Conservation (phyloP, 2,329 filamentous ascomycete genomes). For the Trichocomaceae sp. region DNA sequence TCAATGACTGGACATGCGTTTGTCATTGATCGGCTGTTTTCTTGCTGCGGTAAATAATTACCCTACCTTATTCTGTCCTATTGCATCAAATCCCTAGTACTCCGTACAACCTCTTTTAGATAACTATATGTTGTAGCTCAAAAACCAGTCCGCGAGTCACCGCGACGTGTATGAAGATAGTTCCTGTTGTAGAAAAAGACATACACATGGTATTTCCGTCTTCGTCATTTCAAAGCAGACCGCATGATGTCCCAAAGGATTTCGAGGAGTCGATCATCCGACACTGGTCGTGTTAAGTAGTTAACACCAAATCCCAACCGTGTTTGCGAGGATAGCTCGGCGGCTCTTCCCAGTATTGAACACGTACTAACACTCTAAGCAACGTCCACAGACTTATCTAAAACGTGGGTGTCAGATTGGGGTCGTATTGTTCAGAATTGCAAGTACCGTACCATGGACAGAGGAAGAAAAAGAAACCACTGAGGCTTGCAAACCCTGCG, state of each 20-base stretch:
- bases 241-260: background rate
- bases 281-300: background rate
- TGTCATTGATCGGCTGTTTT: background rate
- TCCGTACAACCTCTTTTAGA: background rate
- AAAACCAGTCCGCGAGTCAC: background rate
- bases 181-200: background rate
- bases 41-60: background rate
- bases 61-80: background rate
- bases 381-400: background rate
- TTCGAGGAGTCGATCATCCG: background rate
- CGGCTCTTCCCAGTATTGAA: background rate
- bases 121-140: background rate
- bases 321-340: background rate
- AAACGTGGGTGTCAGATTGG: no score
- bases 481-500: background rate
- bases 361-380: background rate
- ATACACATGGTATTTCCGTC: background rate
- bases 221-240: background rate
- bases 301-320: conserved; percentile 5
- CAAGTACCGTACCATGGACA: no score
- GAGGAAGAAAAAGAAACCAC: background rate
- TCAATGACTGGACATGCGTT: background rate
- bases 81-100: background rate
- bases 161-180: no score
- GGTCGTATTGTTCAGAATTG: no score